Conservation (phyloP, 495 filamentous ascomycete species). For the Podospora australis region DNA sequence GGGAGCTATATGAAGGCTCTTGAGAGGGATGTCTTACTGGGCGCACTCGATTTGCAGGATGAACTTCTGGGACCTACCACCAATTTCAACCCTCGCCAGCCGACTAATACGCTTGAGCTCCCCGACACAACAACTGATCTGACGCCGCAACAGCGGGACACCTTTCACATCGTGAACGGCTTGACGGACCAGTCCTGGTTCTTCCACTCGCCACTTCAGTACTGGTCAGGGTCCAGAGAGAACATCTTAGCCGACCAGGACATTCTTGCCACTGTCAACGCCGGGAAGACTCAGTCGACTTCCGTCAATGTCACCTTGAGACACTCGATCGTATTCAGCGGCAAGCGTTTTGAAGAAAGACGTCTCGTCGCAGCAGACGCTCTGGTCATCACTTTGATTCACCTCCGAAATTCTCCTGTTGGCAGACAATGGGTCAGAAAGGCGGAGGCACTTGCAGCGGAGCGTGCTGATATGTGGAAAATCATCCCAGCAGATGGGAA, state of each 20-base stretch:
- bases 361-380: conserved; percentile 61
- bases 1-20: conserved; percentile 66
- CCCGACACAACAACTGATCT: conserved; percentile 21
- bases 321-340: conserved; percentile 68
- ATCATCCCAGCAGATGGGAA: conserved; percentile 53
- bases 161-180: conserved; percentile 46
- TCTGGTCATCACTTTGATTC: conserved; percentile 65
- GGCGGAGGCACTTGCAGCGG: conserved; percentile 39
- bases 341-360: conserved; percentile 59
- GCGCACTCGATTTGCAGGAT: conserved; percentile 58
- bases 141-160: conserved; percentile 37
- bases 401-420: conserved; percentile 51
- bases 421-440: conserved; percentile 54
- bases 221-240: conserved; percentile 59
- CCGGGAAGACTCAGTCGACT: conserved; percentile 44
- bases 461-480: conserved; percentile 44
- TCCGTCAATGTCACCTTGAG: conserved; percentile 62
- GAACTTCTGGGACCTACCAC: conserved; percentile 48
- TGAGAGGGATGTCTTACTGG: conserved; percentile 51
- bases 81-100: conserved; percentile 42
- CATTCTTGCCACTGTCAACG: conserved; percentile 59
- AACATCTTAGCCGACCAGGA: conserved; percentile 50
- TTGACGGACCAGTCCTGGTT: conserved; percentile 51
- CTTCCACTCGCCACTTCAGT: conserved; percentile 67
- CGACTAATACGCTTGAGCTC: conserved; percentile 4